A percentile compares a stretch with the other conserved stretches of the same genome.
phyloP scores from a whole-genome alignment of 2,329 filamentous ascomycete species.

The Zymoseptoria tritici region DNA sequence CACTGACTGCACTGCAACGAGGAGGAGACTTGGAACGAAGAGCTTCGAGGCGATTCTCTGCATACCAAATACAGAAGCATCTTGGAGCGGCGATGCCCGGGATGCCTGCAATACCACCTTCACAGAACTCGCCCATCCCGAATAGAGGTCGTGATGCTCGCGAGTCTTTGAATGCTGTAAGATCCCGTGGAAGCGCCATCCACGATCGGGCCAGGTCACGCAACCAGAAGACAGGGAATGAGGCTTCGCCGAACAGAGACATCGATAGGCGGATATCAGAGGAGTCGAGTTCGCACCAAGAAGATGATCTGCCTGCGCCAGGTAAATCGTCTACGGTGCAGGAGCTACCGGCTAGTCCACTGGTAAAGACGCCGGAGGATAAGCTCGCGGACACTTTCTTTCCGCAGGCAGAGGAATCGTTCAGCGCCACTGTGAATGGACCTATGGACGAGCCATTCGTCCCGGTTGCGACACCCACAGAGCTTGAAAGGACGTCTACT shows the following conservation, averaged over 20 bases:
- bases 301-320: slow-evolving; percentile 29
- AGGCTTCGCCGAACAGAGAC: slow-evolving; percentile 55
- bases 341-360: slow-evolving; percentile 36
- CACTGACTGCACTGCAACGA: slow-evolving; percentile 80
- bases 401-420: slow-evolving; percentile 11
- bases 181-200: slow-evolving; percentile 47
- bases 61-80: slow-evolving; percentile 94
- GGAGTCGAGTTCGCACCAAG: slow-evolving; percentile 43
- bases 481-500: slow-evolving; percentile 7
- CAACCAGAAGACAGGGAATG: slow-evolving; percentile 31
- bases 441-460: slow-evolving; percentile 26
- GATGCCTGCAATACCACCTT: slow-evolving; percentile 73
- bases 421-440: slow-evolving; percentile 30
- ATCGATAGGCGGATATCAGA: slow-evolving; percentile 54
- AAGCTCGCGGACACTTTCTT: slow-evolving; percentile 42
- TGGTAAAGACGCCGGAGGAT: slow-evolving; percentile 57
- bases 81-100: slow-evolving; percentile 73
- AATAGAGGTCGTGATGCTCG: slow-evolving; percentile 77
- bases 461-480: slow-evolving; percentile 8
- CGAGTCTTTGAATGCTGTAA: slow-evolving; percentile 72
- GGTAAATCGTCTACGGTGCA: slow-evolving; percentile 8
- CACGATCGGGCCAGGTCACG: slow-evolving; percentile 24
- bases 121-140: slow-evolving; percentile 72
- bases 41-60: slow-evolving; percentile 87
- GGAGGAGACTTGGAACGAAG: slow-evolving; percentile 87